Percentiles rank a stretch among this genome's conserved stretches.
Evolutionary conservation across 768 basidiomycete species (phyloP).

Genomic region (Crepidotus variabilis): DNA sequence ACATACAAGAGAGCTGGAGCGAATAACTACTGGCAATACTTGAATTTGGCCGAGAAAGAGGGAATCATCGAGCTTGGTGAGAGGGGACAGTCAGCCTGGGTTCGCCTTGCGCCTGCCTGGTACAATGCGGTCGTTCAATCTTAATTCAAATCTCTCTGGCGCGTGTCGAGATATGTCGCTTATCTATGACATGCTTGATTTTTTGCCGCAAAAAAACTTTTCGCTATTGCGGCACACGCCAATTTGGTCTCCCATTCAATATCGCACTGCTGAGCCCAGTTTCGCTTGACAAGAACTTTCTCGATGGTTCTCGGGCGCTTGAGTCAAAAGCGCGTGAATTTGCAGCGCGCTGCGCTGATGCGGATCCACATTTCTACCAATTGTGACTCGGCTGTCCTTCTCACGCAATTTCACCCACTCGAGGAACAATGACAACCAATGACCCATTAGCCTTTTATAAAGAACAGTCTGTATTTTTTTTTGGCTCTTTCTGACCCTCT

Average conservation of each 20-base stretch:
- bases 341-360: background rate
- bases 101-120: constrained; percentile 22
- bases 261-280: background rate
- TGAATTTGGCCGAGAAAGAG: constrained; percentile 30
- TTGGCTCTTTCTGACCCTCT: too few species aligned
- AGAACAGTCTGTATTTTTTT: background rate
- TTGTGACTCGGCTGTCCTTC: background rate
- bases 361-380: background rate
- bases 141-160: too few species aligned
- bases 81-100: constrained; percentile 32
- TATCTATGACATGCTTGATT: too few species aligned
- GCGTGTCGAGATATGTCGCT: too few species aligned
- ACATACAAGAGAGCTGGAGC: constrained; percentile 38
- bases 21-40: constrained; percentile 37
- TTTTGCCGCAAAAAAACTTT: background rate
- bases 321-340: background rate
- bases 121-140: too few species aligned
- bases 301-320: background rate
- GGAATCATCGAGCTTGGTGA: constrained; percentile 41
- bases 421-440: background rate
- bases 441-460: background rate
- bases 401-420: background rate
- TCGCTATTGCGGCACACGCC: background rate
- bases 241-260: background rate
- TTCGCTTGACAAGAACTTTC: background rate